phyloP scores from a whole-genome alignment of 768 basidiomycete species.

The Jaapia argillacea region DNA sequence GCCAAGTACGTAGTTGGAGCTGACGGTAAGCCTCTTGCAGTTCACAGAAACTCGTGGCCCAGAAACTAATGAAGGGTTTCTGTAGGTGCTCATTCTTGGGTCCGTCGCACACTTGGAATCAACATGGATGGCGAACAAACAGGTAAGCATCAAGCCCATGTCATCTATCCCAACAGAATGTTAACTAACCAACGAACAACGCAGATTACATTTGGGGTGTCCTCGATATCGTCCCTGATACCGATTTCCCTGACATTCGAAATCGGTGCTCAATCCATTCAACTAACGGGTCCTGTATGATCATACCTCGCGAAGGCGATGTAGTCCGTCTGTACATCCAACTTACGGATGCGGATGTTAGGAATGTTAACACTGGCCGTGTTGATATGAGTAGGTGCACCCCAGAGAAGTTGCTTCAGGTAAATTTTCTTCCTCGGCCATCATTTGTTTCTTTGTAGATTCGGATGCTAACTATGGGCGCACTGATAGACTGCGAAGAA shows the following conservation, averaged over 20 bases:
- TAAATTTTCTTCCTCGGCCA: slow-evolving; percentile 7
- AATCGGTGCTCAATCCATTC: slow-evolving; percentile 40
- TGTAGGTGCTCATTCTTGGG: slow-evolving; percentile 76
- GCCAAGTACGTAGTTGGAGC: slow-evolving; percentile 72
- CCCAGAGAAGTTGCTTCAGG: slow-evolving; percentile 29
- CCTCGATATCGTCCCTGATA: slow-evolving; percentile 41
- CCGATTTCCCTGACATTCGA: slow-evolving; percentile 46
- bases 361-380: slow-evolving; percentile 27
- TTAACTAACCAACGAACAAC: background rate
- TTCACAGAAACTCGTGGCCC: background rate
- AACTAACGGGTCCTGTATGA: slow-evolving; percentile 35
- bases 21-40: slow-evolving; percentile 39
- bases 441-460: too few species aligned
- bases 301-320: slow-evolving; percentile 41
- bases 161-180: background rate
- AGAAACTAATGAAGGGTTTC: background rate
- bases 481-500: slow-evolving; percentile 26
- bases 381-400: slow-evolving; percentile 29
- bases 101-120: slow-evolving; percentile 55
- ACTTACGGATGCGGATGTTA: slow-evolving; percentile 28
- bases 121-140: slow-evolving; percentile 70
- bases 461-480: too few species aligned
- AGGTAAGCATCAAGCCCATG: slow-evolving; percentile 13
- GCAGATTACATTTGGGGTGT: slow-evolving; percentile 78
- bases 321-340: slow-evolving; percentile 43